Percentiles rank a stretch among this genome's conserved stretches.
Conservation (phyloP, 2,329 filamentous ascomycete genomes). For the Cladophialophora psammophila region DNA sequence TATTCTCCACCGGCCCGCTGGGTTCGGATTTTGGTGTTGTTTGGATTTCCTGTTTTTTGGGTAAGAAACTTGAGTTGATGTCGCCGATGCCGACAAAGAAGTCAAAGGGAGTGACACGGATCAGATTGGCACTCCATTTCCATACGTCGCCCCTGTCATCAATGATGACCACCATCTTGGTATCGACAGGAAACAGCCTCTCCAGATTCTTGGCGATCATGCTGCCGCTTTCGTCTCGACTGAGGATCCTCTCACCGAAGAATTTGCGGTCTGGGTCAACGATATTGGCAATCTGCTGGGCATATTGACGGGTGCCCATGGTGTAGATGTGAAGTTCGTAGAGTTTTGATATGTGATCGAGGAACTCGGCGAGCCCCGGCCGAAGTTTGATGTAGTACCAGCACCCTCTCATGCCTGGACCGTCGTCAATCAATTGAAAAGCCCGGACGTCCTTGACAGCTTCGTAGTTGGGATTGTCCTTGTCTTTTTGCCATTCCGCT, state of each 20-base stretch:
- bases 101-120: slow-evolving; percentile 94
- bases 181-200: slow-evolving; percentile 92
- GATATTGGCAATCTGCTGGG: slow-evolving; percentile 86
- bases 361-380: slow-evolving; percentile 81
- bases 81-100: slow-evolving; percentile 98
- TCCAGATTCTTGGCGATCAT: slow-evolving; percentile 89
- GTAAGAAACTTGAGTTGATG: slow-evolving; percentile 97
- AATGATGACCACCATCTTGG: slow-evolving; percentile 99
- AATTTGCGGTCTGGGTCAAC: slow-evolving; percentile 88
- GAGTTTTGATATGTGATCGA: slow-evolving; percentile 76
- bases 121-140: slow-evolving; percentile 89
- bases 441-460: slow-evolving; percentile 86
- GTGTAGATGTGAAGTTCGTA: slow-evolving; percentile 99
- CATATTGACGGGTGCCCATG: slow-evolving; percentile 98
- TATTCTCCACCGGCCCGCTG: slow-evolving; percentile 40
- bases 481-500: slow-evolving; percentile 91
- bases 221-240: slow-evolving; percentile 94
- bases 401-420: slow-evolving; percentile 75
- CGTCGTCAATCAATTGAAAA: slow-evolving; percentile 90
- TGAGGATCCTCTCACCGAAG: slow-evolving; percentile 94
- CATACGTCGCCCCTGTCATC: slow-evolving; percentile 97
- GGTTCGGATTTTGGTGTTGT: slow-evolving; percentile 56
- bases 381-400: slow-evolving; percentile 99
- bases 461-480: slow-evolving; percentile 85
- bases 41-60: slow-evolving; percentile 69